Percentiles rank a stretch among this genome's conserved stretches.
phyloP scores from a whole-genome alignment of 1,139 yeast genomes.

The Saccharomyces hybrid region DNA sequence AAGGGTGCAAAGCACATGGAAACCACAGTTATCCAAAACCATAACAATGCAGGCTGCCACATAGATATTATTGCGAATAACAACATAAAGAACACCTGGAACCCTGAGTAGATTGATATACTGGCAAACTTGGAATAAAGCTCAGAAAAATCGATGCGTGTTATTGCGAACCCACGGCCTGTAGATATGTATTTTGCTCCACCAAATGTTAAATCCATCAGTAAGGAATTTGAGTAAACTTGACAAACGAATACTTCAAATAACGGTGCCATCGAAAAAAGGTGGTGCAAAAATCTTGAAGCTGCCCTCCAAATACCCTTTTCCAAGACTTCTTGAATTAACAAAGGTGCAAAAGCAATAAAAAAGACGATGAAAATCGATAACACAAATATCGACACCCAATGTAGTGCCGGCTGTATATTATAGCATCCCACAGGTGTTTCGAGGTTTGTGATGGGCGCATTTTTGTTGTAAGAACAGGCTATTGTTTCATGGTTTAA shows the following conservation, averaged over 20 bases:
- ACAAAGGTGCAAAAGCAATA: constrained; percentile 71
- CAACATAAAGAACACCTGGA: constrained; percentile 48
- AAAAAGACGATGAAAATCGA: constrained; percentile 80
- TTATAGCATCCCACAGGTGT: constrained; percentile 70
- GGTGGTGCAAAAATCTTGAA: constrained; percentile 53
- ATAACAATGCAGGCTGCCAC: constrained; percentile 70
- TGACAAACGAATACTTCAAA: constrained; percentile 88
- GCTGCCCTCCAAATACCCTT: constrained; percentile 62
- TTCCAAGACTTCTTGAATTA: constrained; percentile 74
- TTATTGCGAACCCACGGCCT: constrained; percentile 78
- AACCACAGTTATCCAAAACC: constrained; percentile 76
- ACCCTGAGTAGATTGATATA: constrained; percentile 60
- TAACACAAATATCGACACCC: constrained; percentile 75
- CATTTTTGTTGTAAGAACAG: constrained; percentile 48
- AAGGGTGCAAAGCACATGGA: constrained; percentile 74
- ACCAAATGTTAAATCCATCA: constrained; percentile 65
- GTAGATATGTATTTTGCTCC: constrained; percentile 81
- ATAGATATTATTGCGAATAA: constrained; percentile 58
- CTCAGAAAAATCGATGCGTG: constrained; percentile 50
- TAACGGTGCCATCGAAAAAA: constrained; percentile 67
- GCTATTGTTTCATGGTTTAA: constrained; percentile 51
- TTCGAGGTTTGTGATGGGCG: constrained; percentile 53
- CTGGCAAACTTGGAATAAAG: constrained; percentile 60
- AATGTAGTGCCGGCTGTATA: constrained; percentile 62
- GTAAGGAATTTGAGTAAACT: constrained; percentile 64